Conservation (phyloP, 2,329 filamentous ascomycete species). For the Sclerotinia trifoliorum region DNA sequence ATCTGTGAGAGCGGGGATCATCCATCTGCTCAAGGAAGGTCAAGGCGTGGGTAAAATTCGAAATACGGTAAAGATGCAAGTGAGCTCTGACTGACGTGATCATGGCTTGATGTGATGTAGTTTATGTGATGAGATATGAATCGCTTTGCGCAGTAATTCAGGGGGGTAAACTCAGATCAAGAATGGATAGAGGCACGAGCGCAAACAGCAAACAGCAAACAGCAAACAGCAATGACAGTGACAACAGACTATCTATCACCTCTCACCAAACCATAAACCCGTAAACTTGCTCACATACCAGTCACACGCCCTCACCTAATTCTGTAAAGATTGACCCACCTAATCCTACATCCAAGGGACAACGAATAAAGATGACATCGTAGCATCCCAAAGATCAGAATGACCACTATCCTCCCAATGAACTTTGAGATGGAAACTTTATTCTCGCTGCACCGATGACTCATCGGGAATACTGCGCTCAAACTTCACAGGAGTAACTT, state of each 20-base stretch:
- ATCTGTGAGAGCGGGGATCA: no score
- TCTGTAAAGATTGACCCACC: neutral
- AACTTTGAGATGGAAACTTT: neutral
- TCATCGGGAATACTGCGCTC: neutral
- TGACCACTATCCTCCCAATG: neutral
- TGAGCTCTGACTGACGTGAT: conserved; percentile 3
- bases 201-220: neutral
- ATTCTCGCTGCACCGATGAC: neutral
- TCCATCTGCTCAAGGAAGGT: neutral
- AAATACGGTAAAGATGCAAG: neutral
- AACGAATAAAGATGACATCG: neutral
- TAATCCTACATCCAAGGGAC: neutral
- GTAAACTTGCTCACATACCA: neutral
- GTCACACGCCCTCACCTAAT: neutral
- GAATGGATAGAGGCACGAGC: neutral
- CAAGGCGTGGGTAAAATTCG: no score
- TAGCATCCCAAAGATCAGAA: neutral
- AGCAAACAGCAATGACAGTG: neutral
- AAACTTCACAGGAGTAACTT: neutral
- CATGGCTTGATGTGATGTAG: conserved; percentile 2
- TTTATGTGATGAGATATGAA: neutral
- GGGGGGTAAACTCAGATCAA: neutral
- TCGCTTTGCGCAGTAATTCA: neutral
- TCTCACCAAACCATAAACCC: neutral
- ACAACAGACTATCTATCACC: neutral